Conservation (phyloP, 495 filamentous ascomycete genomes). For the Podospora pseudocomata region DNA sequence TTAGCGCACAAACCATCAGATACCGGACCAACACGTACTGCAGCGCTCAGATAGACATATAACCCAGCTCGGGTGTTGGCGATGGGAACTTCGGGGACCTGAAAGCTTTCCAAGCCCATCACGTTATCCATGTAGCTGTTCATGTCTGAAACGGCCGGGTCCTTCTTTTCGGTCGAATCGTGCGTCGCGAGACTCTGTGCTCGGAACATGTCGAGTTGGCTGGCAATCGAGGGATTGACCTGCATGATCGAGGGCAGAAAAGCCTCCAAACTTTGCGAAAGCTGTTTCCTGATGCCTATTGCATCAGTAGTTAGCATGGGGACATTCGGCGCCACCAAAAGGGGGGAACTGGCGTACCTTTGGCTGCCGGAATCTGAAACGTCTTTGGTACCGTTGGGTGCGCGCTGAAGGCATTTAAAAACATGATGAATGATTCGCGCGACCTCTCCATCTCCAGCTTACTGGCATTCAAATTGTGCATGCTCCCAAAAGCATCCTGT, state of each 20-base stretch:
- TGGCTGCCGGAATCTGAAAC: slow-evolving; percentile 42
- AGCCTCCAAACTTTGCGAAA: slow-evolving; percentile 46
- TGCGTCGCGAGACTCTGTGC: slow-evolving; percentile 46
- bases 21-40: slow-evolving; percentile 50
- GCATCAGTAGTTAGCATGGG: slow-evolving; percentile 17
- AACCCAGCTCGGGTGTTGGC: slow-evolving; percentile 82
- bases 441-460: slow-evolving; percentile 48
- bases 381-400: slow-evolving; percentile 46
- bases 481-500: slow-evolving; percentile 37
- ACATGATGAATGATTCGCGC: slow-evolving; percentile 52
- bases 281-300: slow-evolving; percentile 41
- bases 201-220: slow-evolving; percentile 49
- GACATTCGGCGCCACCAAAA: background rate
- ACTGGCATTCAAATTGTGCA: slow-evolving; percentile 35
- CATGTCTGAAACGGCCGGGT: slow-evolving; percentile 43
- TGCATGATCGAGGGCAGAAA: slow-evolving; percentile 55
- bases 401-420: slow-evolving; percentile 48
- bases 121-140: slow-evolving; percentile 53
- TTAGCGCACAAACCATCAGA: slow-evolving; percentile 33
- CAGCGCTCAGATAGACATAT: slow-evolving; percentile 86
- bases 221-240: slow-evolving; percentile 46
- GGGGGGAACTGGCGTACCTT: slow-evolving; percentile 32
- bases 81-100: slow-evolving; percentile 61
- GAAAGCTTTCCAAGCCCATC: slow-evolving; percentile 51
- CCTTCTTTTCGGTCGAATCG: slow-evolving; percentile 46